These are phyloP conservation scores for Russula abietina DNA, from an alignment of 768 basidiomycete genomes.

Conservation along the genomic window DNA sequence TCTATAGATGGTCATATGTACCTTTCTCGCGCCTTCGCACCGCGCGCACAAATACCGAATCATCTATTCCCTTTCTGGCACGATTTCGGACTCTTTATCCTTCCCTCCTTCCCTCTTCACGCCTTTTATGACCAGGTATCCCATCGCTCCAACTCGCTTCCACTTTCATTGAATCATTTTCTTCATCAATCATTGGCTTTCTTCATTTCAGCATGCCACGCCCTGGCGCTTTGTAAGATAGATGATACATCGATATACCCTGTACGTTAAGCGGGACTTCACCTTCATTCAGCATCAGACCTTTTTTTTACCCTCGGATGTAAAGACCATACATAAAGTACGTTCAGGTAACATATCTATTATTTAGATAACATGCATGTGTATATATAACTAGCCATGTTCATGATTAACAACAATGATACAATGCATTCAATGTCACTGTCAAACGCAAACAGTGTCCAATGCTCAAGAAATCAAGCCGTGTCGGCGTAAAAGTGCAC, in stretches of 20 bases:
- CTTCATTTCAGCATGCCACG: conserved; percentile 8
- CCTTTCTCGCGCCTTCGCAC: not conserved
- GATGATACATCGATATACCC: conserved; percentile 9
- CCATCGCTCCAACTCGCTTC: conserved; percentile 7
- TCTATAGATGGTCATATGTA: not conserved
- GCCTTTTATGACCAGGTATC: conserved; percentile 2
- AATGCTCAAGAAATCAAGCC: conserved; percentile 37
- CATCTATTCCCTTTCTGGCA: conserved; percentile 4
- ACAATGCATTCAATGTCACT: conserved; percentile 10
- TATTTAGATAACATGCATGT: conserved; percentile 22
- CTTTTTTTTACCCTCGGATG: not conserved
- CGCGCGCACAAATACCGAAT: not conserved
- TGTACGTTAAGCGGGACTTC: conserved; percentile 13
- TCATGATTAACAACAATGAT: conserved; percentile 15
- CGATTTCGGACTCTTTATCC: not conserved
- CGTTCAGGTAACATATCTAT: conserved; percentile 23
- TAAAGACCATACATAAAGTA: not conserved
- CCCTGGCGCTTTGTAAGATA: conserved; percentile 11
- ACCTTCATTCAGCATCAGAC: conserved; percentile 2
- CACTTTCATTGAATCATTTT: conserved; percentile 11
- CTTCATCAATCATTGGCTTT: conserved; percentile 6
- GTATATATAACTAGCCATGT: conserved; percentile 15
- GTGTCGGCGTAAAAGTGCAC: conserved; percentile 47
- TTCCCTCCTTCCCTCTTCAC: not conserved
- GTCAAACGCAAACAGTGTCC: not conserved